Evolutionary conservation across 108 stramenopile species (phyloP).

Genomic region (Pseudonitzschia multistriata): DNA sequence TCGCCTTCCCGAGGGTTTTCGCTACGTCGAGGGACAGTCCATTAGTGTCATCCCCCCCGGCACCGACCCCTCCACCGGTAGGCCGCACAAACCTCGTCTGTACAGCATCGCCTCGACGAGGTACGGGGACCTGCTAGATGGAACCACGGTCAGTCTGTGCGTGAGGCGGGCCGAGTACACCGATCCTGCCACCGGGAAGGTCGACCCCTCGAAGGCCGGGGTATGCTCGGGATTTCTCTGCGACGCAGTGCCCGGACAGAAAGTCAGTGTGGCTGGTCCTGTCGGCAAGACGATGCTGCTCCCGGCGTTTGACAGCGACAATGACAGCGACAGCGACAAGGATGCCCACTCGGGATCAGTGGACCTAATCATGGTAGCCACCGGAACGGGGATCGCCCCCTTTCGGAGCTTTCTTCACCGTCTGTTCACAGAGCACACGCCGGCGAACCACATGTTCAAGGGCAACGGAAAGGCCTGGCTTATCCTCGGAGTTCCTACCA

Average conservation of each 20-base stretch:
- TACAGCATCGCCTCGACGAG: slow-evolving; percentile 87
- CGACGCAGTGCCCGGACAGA: slow-evolving; percentile 51
- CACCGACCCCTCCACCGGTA: slow-evolving; percentile 37
- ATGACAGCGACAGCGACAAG: too few species aligned
- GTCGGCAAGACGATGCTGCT: slow-evolving; percentile 90
- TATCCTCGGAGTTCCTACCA: slow-evolving; percentile 78
- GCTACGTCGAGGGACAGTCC: slow-evolving; percentile 87
- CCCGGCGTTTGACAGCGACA: too few species aligned
- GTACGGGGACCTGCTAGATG: slow-evolving; percentile 81
- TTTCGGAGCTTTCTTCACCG: slow-evolving; percentile 85
- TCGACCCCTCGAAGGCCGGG: slow-evolving; percentile 68
- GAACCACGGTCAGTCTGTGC: slow-evolving; percentile 76
- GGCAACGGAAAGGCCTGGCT: slow-evolving; percentile 63
- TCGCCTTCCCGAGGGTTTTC: slow-evolving; percentile 68
- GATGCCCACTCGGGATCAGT: slow-evolving; percentile 47
- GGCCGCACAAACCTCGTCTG: slow-evolving; percentile 72
- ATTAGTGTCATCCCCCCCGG: slow-evolving; percentile 84
- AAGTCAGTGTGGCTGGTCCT: slow-evolving; percentile 73
- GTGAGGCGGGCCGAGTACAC: slow-evolving; percentile 82
- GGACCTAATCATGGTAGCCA: slow-evolving; percentile 89
- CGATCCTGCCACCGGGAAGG: slow-evolving; percentile 60
- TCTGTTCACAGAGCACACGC: slow-evolving; percentile 80
- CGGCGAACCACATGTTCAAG: slow-evolving; percentile 71
- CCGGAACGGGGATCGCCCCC: slow-evolving; percentile 89
- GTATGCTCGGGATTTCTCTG: slow-evolving; percentile 83